Percentiles rank a stretch among this genome's conserved stretches.
Conservation (phyloP, 73 alveolate genomes). For the Uronychia binucleata region DNA sequence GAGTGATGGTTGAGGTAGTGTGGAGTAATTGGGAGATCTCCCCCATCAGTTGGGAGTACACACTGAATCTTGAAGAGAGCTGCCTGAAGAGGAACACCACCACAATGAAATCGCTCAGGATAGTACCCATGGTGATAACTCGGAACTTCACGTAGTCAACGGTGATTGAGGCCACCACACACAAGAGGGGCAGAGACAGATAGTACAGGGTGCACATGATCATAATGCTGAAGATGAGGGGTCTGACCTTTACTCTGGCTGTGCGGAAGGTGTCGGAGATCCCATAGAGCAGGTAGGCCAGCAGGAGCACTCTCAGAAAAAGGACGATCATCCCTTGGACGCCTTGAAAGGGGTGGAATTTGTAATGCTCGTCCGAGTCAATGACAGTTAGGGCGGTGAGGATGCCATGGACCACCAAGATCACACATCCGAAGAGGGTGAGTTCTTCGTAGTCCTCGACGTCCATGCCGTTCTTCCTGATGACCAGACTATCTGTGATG, state of each 20-base stretch:
- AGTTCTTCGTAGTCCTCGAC: background rate
- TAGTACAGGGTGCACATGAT: too few species aligned
- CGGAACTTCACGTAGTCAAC: background rate
- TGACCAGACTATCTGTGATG: background rate
- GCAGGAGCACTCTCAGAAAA: background rate
- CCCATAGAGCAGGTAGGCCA: background rate
- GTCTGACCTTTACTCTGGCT: background rate
- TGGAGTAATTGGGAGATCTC: background rate
- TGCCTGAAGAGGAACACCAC: background rate
- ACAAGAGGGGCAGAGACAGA: background rate
- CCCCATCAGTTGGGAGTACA: background rate
- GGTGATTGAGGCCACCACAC: background rate
- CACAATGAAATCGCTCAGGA: background rate
- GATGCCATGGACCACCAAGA: background rate
- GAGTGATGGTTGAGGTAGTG: too few species aligned
- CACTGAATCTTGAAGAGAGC: background rate
- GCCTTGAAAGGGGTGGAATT: background rate
- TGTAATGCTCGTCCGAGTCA: background rate
- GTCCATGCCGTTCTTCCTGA: background rate
- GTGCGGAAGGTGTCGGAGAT: background rate
- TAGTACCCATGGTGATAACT: background rate
- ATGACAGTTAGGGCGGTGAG: background rate
- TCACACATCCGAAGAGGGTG: background rate
- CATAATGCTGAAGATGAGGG: background rate
- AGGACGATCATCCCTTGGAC: background rate